Evolutionary conservation across 1,284 basidiomycete species (phyloP).

Genomic region (Abortiporus biennis): DNA sequence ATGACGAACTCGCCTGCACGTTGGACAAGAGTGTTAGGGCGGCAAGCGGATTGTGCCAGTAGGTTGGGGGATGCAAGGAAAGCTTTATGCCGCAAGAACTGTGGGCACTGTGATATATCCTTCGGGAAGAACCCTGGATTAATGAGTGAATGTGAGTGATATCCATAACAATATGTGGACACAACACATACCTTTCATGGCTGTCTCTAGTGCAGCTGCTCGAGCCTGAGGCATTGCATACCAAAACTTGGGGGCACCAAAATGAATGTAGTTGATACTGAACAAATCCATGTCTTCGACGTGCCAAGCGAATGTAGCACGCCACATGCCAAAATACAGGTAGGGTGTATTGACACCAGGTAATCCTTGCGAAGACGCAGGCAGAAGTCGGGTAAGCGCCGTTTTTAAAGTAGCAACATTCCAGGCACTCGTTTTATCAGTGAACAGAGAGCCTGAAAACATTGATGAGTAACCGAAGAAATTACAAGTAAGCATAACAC

Average conservation of each 20-base stretch:
- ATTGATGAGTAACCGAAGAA: not conserved
- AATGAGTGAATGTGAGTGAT: constrained; percentile 5
- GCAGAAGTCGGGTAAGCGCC: constrained; percentile 77
- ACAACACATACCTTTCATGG: constrained; percentile 63
- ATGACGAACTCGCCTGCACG: constrained; percentile 92
- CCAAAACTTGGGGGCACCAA: constrained; percentile 97
- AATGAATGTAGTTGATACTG: constrained; percentile 99
- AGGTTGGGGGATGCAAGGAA: constrained; percentile 89
- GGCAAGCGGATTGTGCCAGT: constrained; percentile 75
- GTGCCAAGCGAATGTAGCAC: constrained; percentile 98
- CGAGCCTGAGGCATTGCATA: constrained; percentile 91
- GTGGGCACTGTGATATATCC: constrained; percentile 79
- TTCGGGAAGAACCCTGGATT: constrained; percentile 79
- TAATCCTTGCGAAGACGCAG: constrained; percentile 59
- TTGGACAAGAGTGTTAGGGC: constrained; percentile 87
- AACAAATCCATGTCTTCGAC: constrained; percentile 98
- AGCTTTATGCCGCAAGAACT: constrained; percentile 96
- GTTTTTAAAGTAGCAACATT: constrained; percentile 92
- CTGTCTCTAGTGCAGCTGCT: constrained; percentile 71
- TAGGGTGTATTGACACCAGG: constrained; percentile 98
- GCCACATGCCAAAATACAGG: constrained; percentile 99
- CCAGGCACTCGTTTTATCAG: constrained; percentile 79
- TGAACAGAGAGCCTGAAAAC: constrained; percentile 74
- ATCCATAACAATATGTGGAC: not conserved
- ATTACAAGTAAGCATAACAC: constrained; percentile 14